These are phyloP conservation scores for Candida tibetensis DNA, from an alignment of 805 yeast species.

Conservation along the genomic window DNA sequence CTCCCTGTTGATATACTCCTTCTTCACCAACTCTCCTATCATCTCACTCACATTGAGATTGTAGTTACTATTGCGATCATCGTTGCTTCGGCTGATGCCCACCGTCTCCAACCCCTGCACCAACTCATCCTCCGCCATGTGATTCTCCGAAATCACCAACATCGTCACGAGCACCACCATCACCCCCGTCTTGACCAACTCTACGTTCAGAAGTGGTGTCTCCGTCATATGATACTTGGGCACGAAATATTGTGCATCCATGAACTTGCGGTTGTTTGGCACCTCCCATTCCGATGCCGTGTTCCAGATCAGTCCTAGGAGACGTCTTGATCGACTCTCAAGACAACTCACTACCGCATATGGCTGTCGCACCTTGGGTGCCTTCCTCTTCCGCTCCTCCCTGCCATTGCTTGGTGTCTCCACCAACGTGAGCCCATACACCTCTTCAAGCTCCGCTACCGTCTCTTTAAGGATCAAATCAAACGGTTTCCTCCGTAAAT, in stretches of 20 bases:
- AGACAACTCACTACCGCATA: constrained; percentile 22
- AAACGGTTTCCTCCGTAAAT: constrained; percentile 8
- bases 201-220: constrained; percentile 22
- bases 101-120: constrained; percentile 17
- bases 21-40: constrained; percentile 24
- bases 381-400: constrained; percentile 1
- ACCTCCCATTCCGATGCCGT: constrained; percentile 3
- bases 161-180: constrained; percentile 26
- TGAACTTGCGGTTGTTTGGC: constrained; percentile 3
- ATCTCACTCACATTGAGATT: constrained; percentile 19
- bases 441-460: constrained; percentile 16
- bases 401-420: constrained; percentile 10
- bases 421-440: constrained; percentile 28
- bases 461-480: constrained; percentile 16
- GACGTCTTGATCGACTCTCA: constrained; percentile 14
- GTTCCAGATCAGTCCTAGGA: constrained; percentile 28
- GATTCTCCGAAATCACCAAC: constrained; percentile 31
- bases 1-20: constrained; percentile 24
- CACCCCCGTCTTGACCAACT: constrained; percentile 31
- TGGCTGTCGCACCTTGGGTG: constrained; percentile 13
- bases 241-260: constrained; percentile 21
- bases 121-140: constrained; percentile 26
- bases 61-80: constrained; percentile 9
- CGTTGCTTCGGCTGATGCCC: constrained; percentile 16
- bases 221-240: constrained; percentile 17